Evolutionary conservation across 768 basidiomycete genomes (phyloP), one percentile per base, ranked within the genome.

Genomic region (Mycena leptocephala): DNA sequence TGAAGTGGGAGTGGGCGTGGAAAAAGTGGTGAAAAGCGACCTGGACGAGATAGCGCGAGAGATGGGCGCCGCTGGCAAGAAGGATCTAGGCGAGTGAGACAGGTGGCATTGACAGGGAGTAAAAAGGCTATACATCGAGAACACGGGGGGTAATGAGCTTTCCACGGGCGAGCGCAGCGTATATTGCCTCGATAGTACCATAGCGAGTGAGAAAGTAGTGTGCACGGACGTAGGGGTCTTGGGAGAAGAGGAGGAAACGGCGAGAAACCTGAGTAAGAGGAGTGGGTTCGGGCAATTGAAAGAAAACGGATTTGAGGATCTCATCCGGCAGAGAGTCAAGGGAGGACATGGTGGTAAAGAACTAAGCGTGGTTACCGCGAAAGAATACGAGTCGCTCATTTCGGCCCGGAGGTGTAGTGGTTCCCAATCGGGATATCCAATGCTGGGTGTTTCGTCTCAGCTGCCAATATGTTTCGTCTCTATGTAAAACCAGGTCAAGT

Each of bases 21-120:
- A 95, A 96, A 82, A 92, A 95, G 81, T 95, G 95, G 75, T 95
- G 94, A 67, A 93, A 91, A 41, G 94, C 93, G 66, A 94, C 89
- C 83, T 96, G 95, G 58, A 93, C 88, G 59, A 96, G 89, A 85
- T 96, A 96, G 61, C 95, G 91, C 76, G 95, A 95, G 76, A 95
- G 83, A 81, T 94, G 93, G 68, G 94, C 95, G 68, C 94, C 94
- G 79, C 94, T 95, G 64, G 90, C 87, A 72, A 95, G 86, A 69
- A 96, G 89, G 80, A 94, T 94, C 95, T 95, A 73, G 51, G 43
- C 75, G 74, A 75, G 59, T 76, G 58, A 79, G 55, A 56, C 79
- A 69, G 79, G 72, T 30, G 68, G 76, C 70, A 70, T 67, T 78
- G 69, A 74, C 10, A 32, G 63, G 63, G 35, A 79, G 76, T 14